Evolutionary conservation across 169 alveolate species (phyloP), one percentile per base, ranked within the genome.

Genomic region (Plasmodium inui): DNA sequence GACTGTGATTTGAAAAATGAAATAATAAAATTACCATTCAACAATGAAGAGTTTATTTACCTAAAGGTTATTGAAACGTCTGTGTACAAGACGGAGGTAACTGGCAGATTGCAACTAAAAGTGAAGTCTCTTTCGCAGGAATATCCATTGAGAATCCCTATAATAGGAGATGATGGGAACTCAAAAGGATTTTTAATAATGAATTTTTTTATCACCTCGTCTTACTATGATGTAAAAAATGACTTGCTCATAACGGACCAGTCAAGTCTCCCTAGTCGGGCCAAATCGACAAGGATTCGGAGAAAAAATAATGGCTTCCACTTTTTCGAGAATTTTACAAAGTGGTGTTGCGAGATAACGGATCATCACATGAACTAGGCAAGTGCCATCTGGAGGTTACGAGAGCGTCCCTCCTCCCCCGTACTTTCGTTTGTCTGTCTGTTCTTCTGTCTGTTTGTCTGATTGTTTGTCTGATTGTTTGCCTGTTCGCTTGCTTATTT

Each of bases 291-390:
- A 0, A 79, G 93, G 41, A 78, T 92, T 57, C 61, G 95, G 50
- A 86, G 95, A 92, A 96, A 86, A 55, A 95, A 86, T 37, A 83
- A 92, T 83, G 97, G 95, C 0, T 57, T 94, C n/a, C 92, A 70
- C 76, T 61, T 96, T 46, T 92, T 96, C 46, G 95, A 95, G 70
- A 94, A 96, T 72, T 95, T 96, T 39, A 96, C 96, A 28, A 84
- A 96, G 91, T 96, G 97, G 97, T 96, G 97, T 90, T 96, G 97
- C 76, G 97, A 96, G 92, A 96, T 96, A 70, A 83, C 97, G 2
- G 97, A 96, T 82, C 85, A 95, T 92, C 96, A 95, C 84, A 82
- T 96, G 46, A 88, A 92, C 83, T 96, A 92, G 85, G 2, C 28
- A 17, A 78, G 17, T 14, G 67, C 14, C 19, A 9, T 0, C 10